Percentiles rank a stretch among this genome's conserved stretches.
Conservation (phyloP, 1,284 basidiomycete species). For the Cryptococcus sp. region DNA sequence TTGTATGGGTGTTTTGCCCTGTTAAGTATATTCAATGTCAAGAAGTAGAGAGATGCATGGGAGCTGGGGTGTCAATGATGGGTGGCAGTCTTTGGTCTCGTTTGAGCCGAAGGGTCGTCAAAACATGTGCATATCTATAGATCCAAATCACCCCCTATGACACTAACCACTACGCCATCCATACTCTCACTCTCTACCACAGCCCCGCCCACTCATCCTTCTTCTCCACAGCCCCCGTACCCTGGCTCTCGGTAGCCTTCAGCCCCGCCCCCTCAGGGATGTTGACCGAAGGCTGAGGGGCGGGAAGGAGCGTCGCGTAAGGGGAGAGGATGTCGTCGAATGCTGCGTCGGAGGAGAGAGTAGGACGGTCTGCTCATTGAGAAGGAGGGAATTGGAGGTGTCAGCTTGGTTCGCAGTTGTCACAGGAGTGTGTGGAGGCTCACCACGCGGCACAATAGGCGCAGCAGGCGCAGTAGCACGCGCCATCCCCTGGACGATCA, state of each 20-base stretch:
- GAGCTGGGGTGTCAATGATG: too few species aligned
- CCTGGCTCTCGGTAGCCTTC: constrained; percentile 21
- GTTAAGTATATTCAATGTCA: constrained; percentile 58
- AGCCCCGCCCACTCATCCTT: constrained; percentile 48
- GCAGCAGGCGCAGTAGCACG: constrained; percentile 60
- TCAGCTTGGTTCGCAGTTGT: neutral
- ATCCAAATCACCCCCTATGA: neutral
- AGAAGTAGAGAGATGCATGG: constrained; percentile 32
- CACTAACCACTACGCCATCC: neutral
- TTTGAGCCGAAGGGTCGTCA: too few species aligned
- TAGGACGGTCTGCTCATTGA: constrained; percentile 16
- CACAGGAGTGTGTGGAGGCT: constrained; percentile 24
- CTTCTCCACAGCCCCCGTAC: constrained; percentile 11
- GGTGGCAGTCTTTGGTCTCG: too few species aligned
- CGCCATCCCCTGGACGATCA: constrained; percentile 68
- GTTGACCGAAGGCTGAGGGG: constrained; percentile 27
- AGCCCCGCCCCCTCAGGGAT: constrained; percentile 28
- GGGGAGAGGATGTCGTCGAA: constrained; percentile 47
- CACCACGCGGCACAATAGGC: constrained; percentile 52
- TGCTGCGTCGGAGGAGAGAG: constrained; percentile 34
- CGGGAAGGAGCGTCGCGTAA: constrained; percentile 40
- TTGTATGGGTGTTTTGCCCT: constrained; percentile 90
- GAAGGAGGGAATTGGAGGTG: neutral
- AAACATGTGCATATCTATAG: neutral
- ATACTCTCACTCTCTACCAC: constrained; percentile 19